Conservation (phyloP, 2,329 filamentous ascomycete species). For the Paraphaeosphaeria minitans region DNA sequence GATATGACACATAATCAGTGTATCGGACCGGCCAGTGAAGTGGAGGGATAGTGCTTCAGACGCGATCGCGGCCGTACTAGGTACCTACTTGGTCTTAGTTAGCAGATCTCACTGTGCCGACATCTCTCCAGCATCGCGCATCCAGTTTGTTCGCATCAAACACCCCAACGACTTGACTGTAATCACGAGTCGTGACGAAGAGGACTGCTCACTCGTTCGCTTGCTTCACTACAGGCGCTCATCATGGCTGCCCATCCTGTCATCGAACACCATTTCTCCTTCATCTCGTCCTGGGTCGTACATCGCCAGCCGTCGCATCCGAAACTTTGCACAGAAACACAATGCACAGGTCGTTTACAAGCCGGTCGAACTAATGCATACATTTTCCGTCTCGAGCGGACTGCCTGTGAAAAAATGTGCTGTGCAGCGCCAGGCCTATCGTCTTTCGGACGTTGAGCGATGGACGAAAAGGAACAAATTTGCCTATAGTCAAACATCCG, state of each 20-base stretch:
- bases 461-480: conserved; percentile 31
- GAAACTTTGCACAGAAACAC: conserved; percentile 23
- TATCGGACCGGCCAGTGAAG: too few species aligned
- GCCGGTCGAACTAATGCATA: conserved; percentile 36
- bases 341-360: conserved; percentile 37
- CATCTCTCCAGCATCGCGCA: too few species aligned
- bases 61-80: too few species aligned
- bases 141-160: too few species aligned
- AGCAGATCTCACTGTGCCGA: too few species aligned
- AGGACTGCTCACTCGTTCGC: too few species aligned
- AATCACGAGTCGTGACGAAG: too few species aligned
- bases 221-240: background rate
- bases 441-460: conserved; percentile 25
- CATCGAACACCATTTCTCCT: conserved; percentile 33
- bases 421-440: conserved; percentile 37
- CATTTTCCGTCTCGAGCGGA: conserved; percentile 41
- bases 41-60: too few species aligned
- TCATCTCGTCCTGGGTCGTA: conserved; percentile 42
- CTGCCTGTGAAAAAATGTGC: conserved; percentile 41
- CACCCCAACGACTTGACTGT: too few species aligned
- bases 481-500: conserved; percentile 34
- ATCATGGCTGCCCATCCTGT: conserved; percentile 7
- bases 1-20: too few species aligned
- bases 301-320: conserved; percentile 35
- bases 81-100: too few species aligned